Percentiles rank a stretch among this genome's conserved stretches.
phyloP scores from a whole-genome alignment of 202 grass and related monocot genomes.

The Brachypodium distachyon region DNA sequence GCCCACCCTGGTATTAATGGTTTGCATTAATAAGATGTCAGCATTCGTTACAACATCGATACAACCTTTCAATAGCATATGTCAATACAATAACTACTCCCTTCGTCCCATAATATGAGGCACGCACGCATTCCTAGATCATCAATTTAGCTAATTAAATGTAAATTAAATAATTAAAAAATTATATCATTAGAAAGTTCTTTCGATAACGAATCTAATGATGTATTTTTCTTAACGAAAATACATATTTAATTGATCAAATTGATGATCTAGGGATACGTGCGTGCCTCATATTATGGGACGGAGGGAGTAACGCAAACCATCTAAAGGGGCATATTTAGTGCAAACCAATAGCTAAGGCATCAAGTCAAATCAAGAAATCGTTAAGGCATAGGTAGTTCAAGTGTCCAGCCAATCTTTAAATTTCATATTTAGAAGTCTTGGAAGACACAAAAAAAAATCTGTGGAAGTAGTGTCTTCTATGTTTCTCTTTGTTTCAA shows the following conservation, averaged over 20 bases:
- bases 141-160: too few species aligned
- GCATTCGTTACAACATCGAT: not conserved
- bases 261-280: too few species aligned
- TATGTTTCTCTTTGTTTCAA: not conserved
- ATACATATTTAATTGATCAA: too few species aligned
- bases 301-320: not conserved
- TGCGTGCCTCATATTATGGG: too few species aligned
- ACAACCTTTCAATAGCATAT: constrained; percentile 6
- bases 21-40: not conserved
- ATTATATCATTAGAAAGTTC: too few species aligned
- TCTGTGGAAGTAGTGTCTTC: not conserved
- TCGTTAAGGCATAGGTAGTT: not conserved
- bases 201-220: too few species aligned
- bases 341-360: not conserved
- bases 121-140: too few species aligned
- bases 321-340: not conserved
- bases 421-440: not conserved
- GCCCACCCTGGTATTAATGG: constrained; percentile 54
- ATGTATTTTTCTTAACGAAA: too few species aligned
- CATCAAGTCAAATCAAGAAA: not conserved
- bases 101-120: too few species aligned
- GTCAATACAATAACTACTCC: too few species aligned
- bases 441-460: not conserved
- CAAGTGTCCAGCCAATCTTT: not conserved
- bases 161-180: too few species aligned